Evolutionary conservation across 805 yeast species (phyloP).

Genomic region (Scheffersomyces ergatensis): DNA sequence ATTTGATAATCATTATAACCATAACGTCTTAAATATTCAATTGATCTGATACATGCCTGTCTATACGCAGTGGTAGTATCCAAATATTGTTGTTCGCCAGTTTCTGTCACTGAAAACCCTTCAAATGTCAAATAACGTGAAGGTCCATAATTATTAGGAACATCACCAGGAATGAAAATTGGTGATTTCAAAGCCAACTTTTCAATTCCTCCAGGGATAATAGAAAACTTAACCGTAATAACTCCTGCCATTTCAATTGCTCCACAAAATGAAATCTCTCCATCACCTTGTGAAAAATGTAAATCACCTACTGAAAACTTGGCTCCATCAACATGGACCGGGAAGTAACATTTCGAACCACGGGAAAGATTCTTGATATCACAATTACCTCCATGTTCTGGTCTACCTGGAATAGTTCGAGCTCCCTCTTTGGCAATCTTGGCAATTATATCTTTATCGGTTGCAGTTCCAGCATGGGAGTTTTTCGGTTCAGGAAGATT

Average conservation of each 20-base stretch:
- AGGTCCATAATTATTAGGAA: slow-evolving; percentile 48
- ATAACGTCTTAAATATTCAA: slow-evolving; percentile 47
- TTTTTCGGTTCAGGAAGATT: slow-evolving; percentile 34
- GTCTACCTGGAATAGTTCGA: slow-evolving; percentile 52
- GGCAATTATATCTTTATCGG: slow-evolving; percentile 19
- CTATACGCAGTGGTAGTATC: slow-evolving; percentile 51
- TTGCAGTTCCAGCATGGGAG: slow-evolving; percentile 42
- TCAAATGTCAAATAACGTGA: slow-evolving; percentile 50
- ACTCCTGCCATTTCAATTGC: slow-evolving; percentile 53
- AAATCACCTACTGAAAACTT: slow-evolving; percentile 48
- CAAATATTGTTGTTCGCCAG: slow-evolving; percentile 43
- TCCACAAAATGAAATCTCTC: slow-evolving; percentile 53
- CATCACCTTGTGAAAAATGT: slow-evolving; percentile 54
- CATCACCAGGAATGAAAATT: slow-evolving; percentile 48
- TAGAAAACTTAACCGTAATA: slow-evolving; percentile 39
- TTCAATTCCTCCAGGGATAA: slow-evolving; percentile 43
- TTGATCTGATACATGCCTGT: slow-evolving; percentile 48
- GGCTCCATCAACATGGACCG: slow-evolving; percentile 47
- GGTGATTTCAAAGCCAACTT: slow-evolving; percentile 42
- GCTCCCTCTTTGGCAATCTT: slow-evolving; percentile 43
- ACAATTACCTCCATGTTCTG: slow-evolving; percentile 54
- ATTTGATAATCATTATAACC: slow-evolving; percentile 54
- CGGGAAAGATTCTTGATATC: slow-evolving; percentile 50
- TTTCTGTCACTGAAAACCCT: slow-evolving; percentile 52
- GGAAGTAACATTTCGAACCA: slow-evolving; percentile 48